These are phyloP conservation scores for Phaeomoniella chlamydospora DNA, from an alignment of 2,329 filamentous ascomycete genomes.

Conservation along the genomic window DNA sequence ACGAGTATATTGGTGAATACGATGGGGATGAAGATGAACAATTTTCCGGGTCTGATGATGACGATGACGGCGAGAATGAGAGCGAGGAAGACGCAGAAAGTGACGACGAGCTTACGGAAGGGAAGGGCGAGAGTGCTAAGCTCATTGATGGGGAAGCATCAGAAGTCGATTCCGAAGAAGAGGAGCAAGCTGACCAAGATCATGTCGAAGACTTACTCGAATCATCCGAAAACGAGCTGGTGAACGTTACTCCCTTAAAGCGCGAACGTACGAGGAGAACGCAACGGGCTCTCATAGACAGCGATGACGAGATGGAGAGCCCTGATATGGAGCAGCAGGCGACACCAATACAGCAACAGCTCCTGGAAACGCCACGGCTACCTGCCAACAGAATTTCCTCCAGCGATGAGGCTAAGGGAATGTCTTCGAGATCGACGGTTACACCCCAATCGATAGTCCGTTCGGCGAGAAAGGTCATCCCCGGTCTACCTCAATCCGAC, in stretches of 20 bases:
- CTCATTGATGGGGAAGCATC: constrained; percentile 11
- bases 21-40: constrained; percentile 22
- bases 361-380: no score
- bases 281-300: constrained; percentile 50
- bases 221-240: constrained; percentile 22
- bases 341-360: not conserved
- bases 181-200: constrained; percentile 18
- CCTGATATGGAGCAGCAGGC: constrained; percentile 3
- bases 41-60: constrained; percentile 31
- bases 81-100: constrained; percentile 12
- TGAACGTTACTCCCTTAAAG: constrained; percentile 28
- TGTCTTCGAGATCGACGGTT: constrained; percentile 16
- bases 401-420: constrained; percentile 17
- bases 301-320: constrained; percentile 42
- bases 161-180: constrained; percentile 15
- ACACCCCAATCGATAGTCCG: constrained; percentile 50
- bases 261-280: constrained; percentile 34
- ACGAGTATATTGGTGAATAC: constrained; percentile 31
- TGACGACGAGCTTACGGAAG: constrained; percentile 9
- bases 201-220: constrained; percentile 8
- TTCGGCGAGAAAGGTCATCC: constrained; percentile 57
- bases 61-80: constrained; percentile 21
- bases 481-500: constrained; percentile 42
- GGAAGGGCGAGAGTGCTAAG: constrained; percentile 9
- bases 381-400: no score